Conservation (phyloP, 768 basidiomycete species). For the Tulasnella sp. region DNA sequence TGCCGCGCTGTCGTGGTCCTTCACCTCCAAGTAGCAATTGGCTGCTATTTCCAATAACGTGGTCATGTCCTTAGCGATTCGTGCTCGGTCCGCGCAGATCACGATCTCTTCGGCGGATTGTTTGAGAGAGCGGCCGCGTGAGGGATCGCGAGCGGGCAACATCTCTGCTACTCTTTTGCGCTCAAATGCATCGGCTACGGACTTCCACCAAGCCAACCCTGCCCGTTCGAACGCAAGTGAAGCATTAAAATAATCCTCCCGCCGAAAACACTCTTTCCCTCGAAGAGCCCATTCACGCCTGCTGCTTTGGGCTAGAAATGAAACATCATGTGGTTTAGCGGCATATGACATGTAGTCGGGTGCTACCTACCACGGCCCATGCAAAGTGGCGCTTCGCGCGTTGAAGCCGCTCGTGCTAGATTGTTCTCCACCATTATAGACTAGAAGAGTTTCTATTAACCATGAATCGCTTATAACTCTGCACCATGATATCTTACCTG, state of each 20-base stretch:
- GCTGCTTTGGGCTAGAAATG: conserved; percentile 10
- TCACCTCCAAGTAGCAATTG: conserved; percentile 27
- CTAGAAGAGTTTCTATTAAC: neutral
- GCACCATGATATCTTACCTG: conserved; percentile 1
- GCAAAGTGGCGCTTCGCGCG: neutral
- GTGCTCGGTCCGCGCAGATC: neutral
- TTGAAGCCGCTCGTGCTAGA: neutral
- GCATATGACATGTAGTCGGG: neutral
- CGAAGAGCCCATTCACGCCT: conserved; percentile 9
- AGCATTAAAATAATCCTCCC: neutral
- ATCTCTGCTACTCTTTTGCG: conserved; percentile 22
- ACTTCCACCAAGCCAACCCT: conserved; percentile 16
- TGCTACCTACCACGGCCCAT: neutral
- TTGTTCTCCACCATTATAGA: conserved; percentile 18
- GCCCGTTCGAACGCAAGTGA: neutral
- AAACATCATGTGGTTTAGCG: neutral
- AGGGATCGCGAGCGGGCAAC: neutral
- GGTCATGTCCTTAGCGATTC: neutral
- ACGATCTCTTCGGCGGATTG: neutral
- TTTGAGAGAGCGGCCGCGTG: neutral
- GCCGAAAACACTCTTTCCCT: conserved; percentile 1
- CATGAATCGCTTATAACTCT: neutral
- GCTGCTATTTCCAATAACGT: conserved; percentile 25
- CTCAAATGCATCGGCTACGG: conserved; percentile 3
- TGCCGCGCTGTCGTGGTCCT: neutral